These are phyloP conservation scores for Phytopythium chamaehyphon DNA, from an alignment of 352 stramenopile species.

Conservation along the genomic window DNA sequence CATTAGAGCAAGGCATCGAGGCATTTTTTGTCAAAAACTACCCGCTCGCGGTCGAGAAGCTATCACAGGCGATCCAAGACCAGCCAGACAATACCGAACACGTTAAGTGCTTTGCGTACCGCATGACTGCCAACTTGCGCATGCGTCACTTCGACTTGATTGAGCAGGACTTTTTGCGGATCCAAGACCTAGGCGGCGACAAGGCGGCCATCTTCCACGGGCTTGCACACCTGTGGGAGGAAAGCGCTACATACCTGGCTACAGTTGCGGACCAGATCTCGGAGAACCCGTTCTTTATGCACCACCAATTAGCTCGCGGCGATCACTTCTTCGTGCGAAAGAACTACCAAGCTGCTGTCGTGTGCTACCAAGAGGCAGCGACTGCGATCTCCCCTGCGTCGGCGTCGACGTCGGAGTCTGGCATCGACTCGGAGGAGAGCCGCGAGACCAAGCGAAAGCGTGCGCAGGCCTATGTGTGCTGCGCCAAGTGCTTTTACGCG, in stretches of 20 bases:
- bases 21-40: conserved; percentile 69
- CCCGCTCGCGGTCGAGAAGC: conserved; percentile 40
- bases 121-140: conserved; percentile 66
- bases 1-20: conserved; percentile 59
- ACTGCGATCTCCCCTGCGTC: conserved; percentile 7
- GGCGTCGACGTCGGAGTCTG: neutral
- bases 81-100: conserved; percentile 58
- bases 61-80: conserved; percentile 38
- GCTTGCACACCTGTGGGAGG: conserved; percentile 62
- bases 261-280: conserved; percentile 28
- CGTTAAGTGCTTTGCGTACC: conserved; percentile 73
- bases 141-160: conserved; percentile 52
- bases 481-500: conserved; percentile 62
- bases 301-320: conserved; percentile 48
- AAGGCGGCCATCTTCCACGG: conserved; percentile 78
- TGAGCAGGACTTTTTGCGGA: conserved; percentile 40
- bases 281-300: conserved; percentile 48
- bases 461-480: conserved; percentile 41
- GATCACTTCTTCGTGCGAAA: conserved; percentile 59
- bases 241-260: conserved; percentile 50
- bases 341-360: conserved; percentile 49
- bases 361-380: conserved; percentile 45
- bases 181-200: conserved; percentile 53
- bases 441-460: conserved; percentile 33
- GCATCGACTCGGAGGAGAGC: conserved; percentile 19